Base-by-base conservation (phyloP, 495 filamentous ascomycete species). In the Penicillium angulare region DNA sequence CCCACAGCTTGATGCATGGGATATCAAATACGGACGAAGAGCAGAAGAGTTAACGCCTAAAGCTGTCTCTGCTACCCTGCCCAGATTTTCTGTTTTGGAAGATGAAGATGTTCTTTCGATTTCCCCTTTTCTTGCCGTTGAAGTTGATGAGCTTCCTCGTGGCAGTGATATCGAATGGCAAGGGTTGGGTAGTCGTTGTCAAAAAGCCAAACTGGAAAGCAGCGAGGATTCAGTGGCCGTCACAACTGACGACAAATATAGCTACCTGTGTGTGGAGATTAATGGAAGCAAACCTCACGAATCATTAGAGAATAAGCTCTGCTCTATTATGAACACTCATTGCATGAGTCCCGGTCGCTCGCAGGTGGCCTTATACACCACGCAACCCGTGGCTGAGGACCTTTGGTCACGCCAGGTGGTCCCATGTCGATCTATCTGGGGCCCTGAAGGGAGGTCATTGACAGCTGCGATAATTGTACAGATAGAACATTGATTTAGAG, bases 131-230 rank as follows among this genome's bases (percentile, higher is more conserved):
- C 84, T 92, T 58, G 81, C 83, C 0, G 85, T 83, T 3, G 80
- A 92, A 48, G 87, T 92, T 10, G 77, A 83, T 33, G 78, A 81
- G 51, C 68, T 95, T 29, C 90, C 90, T 1, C 77, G 86, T 24
- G 75, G 68, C 12, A 84, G 80, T 52, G 73, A 74, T 45, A 80
- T 95, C 31, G 90, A 95, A 68, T 92, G 89, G 89, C 81, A 84
- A 56, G 80, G 72, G 21, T 52, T 78, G 22, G 78, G 78, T 5
- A 59, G 60, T 38, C 65, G 47, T 12, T 71, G 73, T 52, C 36
- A 50, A 39, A 47, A 64, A 15, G 40, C 66, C 35, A 58, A 48
- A 20, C 17, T 68, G 26, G 36, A 58, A 6, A 43, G 32, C 18
- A 38, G 43, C n/a, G 55, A 55, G n/a, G 60, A 54, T 42, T 50